phyloP scores from a whole-genome alignment of 306 rosid genomes.

The Fagus sylvatica region DNA sequence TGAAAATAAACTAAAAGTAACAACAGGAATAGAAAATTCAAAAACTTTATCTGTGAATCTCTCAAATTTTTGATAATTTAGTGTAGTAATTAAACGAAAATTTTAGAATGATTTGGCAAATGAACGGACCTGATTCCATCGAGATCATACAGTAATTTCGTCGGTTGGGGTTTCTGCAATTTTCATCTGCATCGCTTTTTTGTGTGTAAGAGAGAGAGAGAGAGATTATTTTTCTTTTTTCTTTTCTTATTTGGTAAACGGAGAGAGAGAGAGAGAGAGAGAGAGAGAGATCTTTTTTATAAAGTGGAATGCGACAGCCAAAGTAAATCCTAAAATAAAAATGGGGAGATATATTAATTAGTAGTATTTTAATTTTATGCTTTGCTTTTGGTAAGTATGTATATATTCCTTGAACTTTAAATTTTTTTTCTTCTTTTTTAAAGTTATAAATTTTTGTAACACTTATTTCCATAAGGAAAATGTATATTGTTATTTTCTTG shows the following conservation, averaged over 20 bases:
- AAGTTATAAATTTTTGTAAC: too few relatives aligned
- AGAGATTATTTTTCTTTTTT: neutral
- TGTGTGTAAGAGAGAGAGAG: slow-evolving; percentile 21
- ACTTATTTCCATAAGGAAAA: too few relatives aligned
- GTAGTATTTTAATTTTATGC: too few relatives aligned
- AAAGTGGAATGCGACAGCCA: neutral
- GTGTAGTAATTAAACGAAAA: neutral
- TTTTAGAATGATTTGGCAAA: neutral
- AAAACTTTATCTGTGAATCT: neutral
- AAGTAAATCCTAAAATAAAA: neutral
- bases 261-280: neutral
- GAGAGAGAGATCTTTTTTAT: neutral
- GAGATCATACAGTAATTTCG: slow-evolving; percentile 44
- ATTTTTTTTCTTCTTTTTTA: too few relatives aligned
- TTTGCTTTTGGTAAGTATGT: too few relatives aligned
- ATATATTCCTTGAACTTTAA: too few relatives aligned
- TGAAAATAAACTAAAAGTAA: neutral
- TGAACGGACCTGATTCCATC: slow-evolving; percentile 71
- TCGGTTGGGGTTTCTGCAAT: slow-evolving; percentile 49
- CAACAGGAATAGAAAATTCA: neutral
- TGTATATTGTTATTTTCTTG: too few relatives aligned
- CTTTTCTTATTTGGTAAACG: neutral
- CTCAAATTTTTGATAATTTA: neutral
- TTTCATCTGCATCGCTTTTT: slow-evolving; percentile 38
- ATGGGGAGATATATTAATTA: too few relatives aligned